Evolutionary conservation across 495 filamentous ascomycete genomes (phyloP).

Genomic region (Apiosordaria backusii): DNA sequence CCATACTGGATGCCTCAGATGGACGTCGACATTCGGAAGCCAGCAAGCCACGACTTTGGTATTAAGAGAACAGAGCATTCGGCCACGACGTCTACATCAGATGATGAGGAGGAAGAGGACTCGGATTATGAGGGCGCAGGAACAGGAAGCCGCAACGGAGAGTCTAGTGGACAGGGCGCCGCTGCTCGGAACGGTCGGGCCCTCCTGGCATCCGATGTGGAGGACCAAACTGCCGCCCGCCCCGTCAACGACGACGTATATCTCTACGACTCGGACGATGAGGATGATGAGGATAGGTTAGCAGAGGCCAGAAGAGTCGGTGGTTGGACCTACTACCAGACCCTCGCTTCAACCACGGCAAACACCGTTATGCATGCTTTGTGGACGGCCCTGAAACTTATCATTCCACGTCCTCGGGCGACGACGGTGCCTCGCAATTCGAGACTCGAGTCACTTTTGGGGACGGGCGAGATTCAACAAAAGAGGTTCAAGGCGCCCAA

Average conservation of each 20-base stretch:
- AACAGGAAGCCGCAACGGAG: constrained; percentile 26
- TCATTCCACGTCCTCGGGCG: constrained; percentile 58
- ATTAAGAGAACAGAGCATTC: constrained; percentile 76
- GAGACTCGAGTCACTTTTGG: constrained; percentile 44
- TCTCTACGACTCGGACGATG: constrained; percentile 92
- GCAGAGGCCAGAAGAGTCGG: constrained; percentile 71
- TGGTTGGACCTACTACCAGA: constrained; percentile 63
- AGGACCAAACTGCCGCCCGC: constrained; percentile 43
- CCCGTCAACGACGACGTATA: constrained; percentile 64
- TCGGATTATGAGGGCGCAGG: constrained; percentile 51
- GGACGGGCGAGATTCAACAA: constrained; percentile 49
- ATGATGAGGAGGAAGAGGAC: constrained; percentile 64
- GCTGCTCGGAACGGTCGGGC: constrained; percentile 42
- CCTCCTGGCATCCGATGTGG: constrained; percentile 41
- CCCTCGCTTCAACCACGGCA: constrained; percentile 42
- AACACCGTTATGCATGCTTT: constrained; percentile 36
- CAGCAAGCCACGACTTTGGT: constrained; percentile 76
- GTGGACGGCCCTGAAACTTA: constrained; percentile 42
- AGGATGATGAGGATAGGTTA: constrained; percentile 62
- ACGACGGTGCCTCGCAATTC: constrained; percentile 56
- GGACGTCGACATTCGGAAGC: constrained; percentile 96
- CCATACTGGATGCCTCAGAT: constrained; percentile 99
- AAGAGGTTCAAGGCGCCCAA: constrained; percentile 80
- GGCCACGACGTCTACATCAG: constrained; percentile 69
- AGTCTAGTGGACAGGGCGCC: constrained; percentile 33